Evolutionary conservation across 202 grass and related monocot species (phyloP), one percentile per base, ranked within the genome.

Genomic region (Carex arenaria): DNA sequence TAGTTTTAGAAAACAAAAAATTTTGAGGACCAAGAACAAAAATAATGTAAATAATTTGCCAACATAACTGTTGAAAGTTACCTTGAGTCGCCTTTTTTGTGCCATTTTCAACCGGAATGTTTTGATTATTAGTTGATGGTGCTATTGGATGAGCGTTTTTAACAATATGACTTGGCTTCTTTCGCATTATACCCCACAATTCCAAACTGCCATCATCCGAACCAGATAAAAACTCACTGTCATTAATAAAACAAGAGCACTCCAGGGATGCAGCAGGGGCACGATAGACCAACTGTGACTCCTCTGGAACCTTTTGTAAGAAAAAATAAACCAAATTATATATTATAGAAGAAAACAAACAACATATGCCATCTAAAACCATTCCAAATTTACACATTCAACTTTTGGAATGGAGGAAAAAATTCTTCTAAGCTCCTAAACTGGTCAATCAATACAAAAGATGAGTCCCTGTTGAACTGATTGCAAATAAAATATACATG

Each of bases 171-270:
- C 84, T 90, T 52, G 94, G 94, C 31, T 97, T 97, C 79, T 97
- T 97, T 83, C 91, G 90, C 87, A 87, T 85, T 38, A 91, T 80
- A 73, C 87, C 88, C 93, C 93, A 97, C 70, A 97, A 86, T 61
- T 93, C 91, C 68, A 97, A 83, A 75, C 91, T 93, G 80, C 93
- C 93, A 87, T 93, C 87, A 64, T 97, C 94, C 30, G 91, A 97
- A 32, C 94, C 94, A 87, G 94, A 93, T 57, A 93, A 67, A 86
- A 91, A 93, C 71, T 97, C 94, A 17, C 88, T 91, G 67, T 93
- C 94, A 64, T 90, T 92, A 72, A 97, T 88, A 85, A 97, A 93
- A 88, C 87, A 90, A 83, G 89, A 90, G 51, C 94, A 93, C 83
- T 97, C 94, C 78, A 97, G 89, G 62, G 94, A 93, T 69, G 91